Evolutionary conservation across 1,284 basidiomycete species (phyloP), one percentile per base, ranked within the genome.

Genomic region (Rhodotorula sp.): DNA sequence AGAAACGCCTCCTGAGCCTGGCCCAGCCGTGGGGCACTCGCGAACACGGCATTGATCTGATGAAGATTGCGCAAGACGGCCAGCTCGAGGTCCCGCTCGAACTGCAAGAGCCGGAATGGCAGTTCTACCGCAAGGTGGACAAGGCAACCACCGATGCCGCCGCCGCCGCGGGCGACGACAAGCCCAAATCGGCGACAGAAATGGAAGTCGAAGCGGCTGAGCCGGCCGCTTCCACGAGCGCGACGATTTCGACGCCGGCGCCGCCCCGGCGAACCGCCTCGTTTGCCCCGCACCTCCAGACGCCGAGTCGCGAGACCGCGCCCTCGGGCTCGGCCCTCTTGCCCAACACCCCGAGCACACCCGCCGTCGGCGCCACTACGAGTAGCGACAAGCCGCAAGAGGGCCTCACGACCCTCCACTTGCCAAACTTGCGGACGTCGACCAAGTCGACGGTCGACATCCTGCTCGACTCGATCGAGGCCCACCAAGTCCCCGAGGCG

Each of bases 401-500:
- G 56, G 80, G 80, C 26, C 71, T 81, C 54, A 80, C 79, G 2
- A 80, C 79, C 21, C 68, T 83, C 43, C 77, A 80, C 60, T 74
- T 82, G 19, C 80, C 79, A 61, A 77, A 78, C 68, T 58, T 77
- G 48, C 58, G 74, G 18, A 45, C 54, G 18, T 65, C 74, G 18
- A 71, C 67, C n/a, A 70, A 66, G 56, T 60, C 65, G 16, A 67
- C 74, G 18, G 69, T 76, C 48, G 86, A 88, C 71, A 85, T 94
- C 60, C 84, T 97, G 38, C 87, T 88, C 28, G 89, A 93, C 74
- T 83, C 87, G 34, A 84, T 91, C 70, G 88, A 91, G 77, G 83
- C 83, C n/a, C 85, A 92, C 79, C 83, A 86, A 50, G 85, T 98
- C 54, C 90, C 93, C 19, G 86, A 89, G 31, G 87, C 89, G 56